A percentile compares a stretch with the other conserved stretches of the same genome.
phyloP scores from a whole-genome alignment of 139 green algal genomes.

The Picochlorum costavermella region DNA sequence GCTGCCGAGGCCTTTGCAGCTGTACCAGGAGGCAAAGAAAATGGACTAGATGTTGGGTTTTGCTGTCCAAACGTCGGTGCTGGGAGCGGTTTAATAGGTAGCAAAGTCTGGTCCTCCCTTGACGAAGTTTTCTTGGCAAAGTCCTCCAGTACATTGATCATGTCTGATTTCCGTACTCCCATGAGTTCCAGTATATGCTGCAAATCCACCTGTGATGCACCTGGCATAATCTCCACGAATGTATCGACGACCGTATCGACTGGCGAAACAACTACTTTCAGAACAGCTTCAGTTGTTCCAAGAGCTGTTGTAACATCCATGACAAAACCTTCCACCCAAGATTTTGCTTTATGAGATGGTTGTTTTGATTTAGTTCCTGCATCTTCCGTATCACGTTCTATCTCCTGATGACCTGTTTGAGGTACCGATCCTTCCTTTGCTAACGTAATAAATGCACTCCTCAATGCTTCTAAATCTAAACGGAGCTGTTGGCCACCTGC shows the following conservation, averaged over 20 bases:
- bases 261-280: slow-evolving; percentile 73
- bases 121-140: background rate
- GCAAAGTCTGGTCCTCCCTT: background rate
- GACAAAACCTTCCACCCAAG: slow-evolving; percentile 15
- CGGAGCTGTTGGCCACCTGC: slow-evolving; percentile 62
- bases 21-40: background rate
- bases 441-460: slow-evolving; percentile 37
- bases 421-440: slow-evolving; percentile 8
- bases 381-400: background rate
- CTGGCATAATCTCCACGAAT: slow-evolving; percentile 62
- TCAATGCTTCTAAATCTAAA: slow-evolving; percentile 62
- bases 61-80: background rate
- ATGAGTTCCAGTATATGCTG: slow-evolving; percentile 68
- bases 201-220: slow-evolving; percentile 48
- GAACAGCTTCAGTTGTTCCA: slow-evolving; percentile 53
- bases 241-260: slow-evolving; percentile 58
- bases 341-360: slow-evolving; percentile 3
- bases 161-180: slow-evolving; percentile 9
- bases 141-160: background rate
- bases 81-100: background rate
- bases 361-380: slow-evolving; percentile 4
- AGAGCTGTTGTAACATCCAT: slow-evolving; percentile 42
- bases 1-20: slow-evolving; percentile 10
- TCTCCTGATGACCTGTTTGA: background rate
- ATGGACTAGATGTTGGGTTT: background rate